Conservation (phyloP, 176 grass and related monocot species). For the Elymus sibiricus region DNA sequence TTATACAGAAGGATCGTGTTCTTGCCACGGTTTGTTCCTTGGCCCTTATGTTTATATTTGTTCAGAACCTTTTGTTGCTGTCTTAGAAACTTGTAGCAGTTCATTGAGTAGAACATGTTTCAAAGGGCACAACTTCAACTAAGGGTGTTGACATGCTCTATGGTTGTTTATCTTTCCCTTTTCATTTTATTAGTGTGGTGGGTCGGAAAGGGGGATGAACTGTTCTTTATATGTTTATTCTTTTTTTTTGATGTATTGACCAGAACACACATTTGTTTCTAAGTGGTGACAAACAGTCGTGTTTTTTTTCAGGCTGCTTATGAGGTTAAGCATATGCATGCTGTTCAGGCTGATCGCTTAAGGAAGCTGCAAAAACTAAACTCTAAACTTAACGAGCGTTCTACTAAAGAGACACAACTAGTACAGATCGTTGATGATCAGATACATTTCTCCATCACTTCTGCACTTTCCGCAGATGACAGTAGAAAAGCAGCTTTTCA, state of each 20-base stretch:
- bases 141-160: neutral
- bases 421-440: constrained; percentile 79
- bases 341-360: constrained; percentile 63
- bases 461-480: constrained; percentile 77
- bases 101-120: constrained; percentile 13
- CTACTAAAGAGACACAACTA: constrained; percentile 57
- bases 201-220: neutral
- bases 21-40: constrained; percentile 56
- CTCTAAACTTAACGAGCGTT: constrained; percentile 69
- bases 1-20: constrained; percentile 93
- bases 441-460: constrained; percentile 63
- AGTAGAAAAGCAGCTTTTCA: constrained; percentile 69
- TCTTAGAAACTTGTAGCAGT: neutral
- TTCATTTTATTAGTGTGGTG: neutral
- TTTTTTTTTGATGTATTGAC: neutral
- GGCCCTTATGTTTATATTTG: constrained; percentile 29
- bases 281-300: constrained; percentile 22
- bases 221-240: constrained; percentile 3
- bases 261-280: constrained; percentile 9
- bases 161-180: constrained; percentile 9
- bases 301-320: constrained; percentile 63
- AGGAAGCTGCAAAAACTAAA: constrained; percentile 79
- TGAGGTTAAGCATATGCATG: constrained; percentile 74
- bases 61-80: constrained; percentile 6
- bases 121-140: neutral